These are phyloP conservation scores for Lindgomyces ingoldianus DNA, from an alignment of 495 filamentous ascomycete species.

Conservation along the genomic window DNA sequence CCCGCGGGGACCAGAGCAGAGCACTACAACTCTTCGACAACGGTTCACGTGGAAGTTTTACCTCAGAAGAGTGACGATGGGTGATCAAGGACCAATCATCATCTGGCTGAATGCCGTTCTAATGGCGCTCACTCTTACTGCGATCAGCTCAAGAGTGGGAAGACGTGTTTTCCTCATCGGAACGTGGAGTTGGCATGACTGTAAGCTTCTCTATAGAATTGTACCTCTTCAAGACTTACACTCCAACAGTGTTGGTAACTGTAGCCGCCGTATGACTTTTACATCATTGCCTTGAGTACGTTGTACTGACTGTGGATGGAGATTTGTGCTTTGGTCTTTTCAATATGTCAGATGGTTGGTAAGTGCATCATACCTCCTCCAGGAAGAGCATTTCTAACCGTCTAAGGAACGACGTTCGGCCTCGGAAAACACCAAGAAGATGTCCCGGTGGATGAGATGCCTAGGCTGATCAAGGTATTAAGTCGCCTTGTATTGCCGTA, in stretches of 20 bases:
- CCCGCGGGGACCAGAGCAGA: neutral
- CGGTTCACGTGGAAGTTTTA: neutral
- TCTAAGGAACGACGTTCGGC: neutral
- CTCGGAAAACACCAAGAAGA: slow-evolving; percentile 15
- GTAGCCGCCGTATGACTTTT: slow-evolving; percentile 20
- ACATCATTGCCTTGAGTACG: neutral
- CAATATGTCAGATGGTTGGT: slow-evolving; percentile 18
- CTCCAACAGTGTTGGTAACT: slow-evolving; percentile 16
- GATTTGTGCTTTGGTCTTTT: slow-evolving; percentile 24
- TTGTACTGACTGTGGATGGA: neutral
- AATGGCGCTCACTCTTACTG: slow-evolving; percentile 18
- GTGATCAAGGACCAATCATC: slow-evolving; percentile 13
- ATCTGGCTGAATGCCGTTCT: slow-evolving; percentile 27
- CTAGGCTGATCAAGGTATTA: slow-evolving; percentile 18
- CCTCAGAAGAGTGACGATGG: slow-evolving; percentile 1
- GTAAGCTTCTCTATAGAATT: slow-evolving; percentile 1
- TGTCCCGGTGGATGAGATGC: neutral
- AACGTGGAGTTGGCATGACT: slow-evolving; percentile 27
- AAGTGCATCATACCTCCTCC: neutral
- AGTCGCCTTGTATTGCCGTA: neutral
- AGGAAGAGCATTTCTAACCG: neutral
- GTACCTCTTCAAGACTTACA: neutral
- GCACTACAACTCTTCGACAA: neutral
- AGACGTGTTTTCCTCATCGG: slow-evolving; percentile 19
- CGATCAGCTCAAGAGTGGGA: slow-evolving; percentile 21